A percentile compares a stretch with the other conserved stretches of the same genome.
phyloP scores from a whole-genome alignment of 768 basidiomycete genomes.

The Leccinum boreale region DNA sequence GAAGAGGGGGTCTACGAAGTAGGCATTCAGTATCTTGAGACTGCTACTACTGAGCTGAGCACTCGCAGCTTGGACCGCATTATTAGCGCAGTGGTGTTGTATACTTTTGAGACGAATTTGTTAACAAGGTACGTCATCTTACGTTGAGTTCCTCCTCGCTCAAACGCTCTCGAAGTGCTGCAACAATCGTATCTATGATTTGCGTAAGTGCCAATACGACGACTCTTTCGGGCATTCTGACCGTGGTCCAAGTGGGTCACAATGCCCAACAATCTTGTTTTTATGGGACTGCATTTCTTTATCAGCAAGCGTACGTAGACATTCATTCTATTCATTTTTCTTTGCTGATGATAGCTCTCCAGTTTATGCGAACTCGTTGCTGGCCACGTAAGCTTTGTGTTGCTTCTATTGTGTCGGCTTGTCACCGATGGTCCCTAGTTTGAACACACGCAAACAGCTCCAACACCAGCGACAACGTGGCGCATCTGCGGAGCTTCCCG shows the following conservation, averaged over 20 bases:
- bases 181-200: slow-evolving; percentile 40
- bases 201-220: slow-evolving; percentile 33
- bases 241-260: slow-evolving; percentile 38
- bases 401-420: background rate
- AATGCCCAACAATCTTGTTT: slow-evolving; percentile 46
- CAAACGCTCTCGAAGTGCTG: slow-evolving; percentile 28
- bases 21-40: background rate
- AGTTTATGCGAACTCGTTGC: slow-evolving; percentile 52
- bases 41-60: background rate
- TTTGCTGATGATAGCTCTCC: background rate
- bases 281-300: slow-evolving; percentile 51
- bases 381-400: slow-evolving; percentile 36
- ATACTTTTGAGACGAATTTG: slow-evolving; percentile 52
- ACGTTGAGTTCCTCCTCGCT: background rate
- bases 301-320: slow-evolving; percentile 45
- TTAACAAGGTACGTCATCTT: slow-evolving; percentile 39
- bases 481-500: slow-evolving; percentile 28
- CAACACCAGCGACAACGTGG: slow-evolving; percentile 28
- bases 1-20: slow-evolving; percentile 40
- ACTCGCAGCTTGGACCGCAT: slow-evolving; percentile 42
- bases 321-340: background rate
- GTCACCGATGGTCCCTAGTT: slow-evolving; percentile 16
- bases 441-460: slow-evolving; percentile 37
- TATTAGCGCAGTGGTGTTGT: slow-evolving; percentile 46
- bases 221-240: background rate